These are phyloP conservation scores for Colletotrichum sp. DNA, from an alignment of 2,329 filamentous ascomycete species.

Conservation along the genomic window DNA sequence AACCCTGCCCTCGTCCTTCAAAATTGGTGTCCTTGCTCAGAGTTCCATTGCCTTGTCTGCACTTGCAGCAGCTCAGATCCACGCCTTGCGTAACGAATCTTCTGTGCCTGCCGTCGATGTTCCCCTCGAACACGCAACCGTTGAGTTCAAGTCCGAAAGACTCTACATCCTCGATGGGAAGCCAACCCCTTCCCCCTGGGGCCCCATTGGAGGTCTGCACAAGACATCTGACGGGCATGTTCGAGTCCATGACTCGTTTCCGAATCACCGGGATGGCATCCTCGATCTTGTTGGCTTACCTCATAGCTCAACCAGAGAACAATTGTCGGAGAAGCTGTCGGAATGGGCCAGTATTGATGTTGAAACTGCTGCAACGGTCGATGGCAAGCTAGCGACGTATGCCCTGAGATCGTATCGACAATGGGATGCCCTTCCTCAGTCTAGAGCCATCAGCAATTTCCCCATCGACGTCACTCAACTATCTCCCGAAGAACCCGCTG, in stretches of 20 bases:
- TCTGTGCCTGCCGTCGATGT: slow-evolving; percentile 44
- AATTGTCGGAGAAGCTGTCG: slow-evolving; percentile 40
- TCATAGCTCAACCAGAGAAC: slow-evolving; percentile 33
- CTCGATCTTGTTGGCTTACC: slow-evolving; percentile 46
- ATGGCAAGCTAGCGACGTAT: slow-evolving; percentile 47
- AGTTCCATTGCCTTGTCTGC: slow-evolving; percentile 55
- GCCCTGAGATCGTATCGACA: slow-evolving; percentile 53
- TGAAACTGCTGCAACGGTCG: slow-evolving; percentile 45
- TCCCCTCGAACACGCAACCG: slow-evolving; percentile 46
- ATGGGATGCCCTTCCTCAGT: slow-evolving; percentile 57
- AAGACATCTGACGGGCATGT: slow-evolving; percentile 55
- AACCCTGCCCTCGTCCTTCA: slow-evolving; percentile 54
- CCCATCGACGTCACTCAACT: slow-evolving; percentile 50
- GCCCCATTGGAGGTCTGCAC: slow-evolving; percentile 56
- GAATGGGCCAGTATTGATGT: slow-evolving; percentile 51
- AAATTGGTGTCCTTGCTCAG: slow-evolving; percentile 57
- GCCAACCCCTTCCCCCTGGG: slow-evolving; percentile 37
- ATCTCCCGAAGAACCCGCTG: slow-evolving; percentile 6
- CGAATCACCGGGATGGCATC: slow-evolving; percentile 51
- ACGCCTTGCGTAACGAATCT: slow-evolving; percentile 35
- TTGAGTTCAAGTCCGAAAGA: slow-evolving; percentile 59
- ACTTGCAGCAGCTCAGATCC: slow-evolving; percentile 51
- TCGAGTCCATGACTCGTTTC: slow-evolving; percentile 59
- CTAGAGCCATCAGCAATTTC: slow-evolving; percentile 44
- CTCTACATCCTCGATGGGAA: slow-evolving; percentile 48